phyloP scores from a whole-genome alignment of 139 green algal genomes.

The Chlamydomonas eustigma region DNA sequence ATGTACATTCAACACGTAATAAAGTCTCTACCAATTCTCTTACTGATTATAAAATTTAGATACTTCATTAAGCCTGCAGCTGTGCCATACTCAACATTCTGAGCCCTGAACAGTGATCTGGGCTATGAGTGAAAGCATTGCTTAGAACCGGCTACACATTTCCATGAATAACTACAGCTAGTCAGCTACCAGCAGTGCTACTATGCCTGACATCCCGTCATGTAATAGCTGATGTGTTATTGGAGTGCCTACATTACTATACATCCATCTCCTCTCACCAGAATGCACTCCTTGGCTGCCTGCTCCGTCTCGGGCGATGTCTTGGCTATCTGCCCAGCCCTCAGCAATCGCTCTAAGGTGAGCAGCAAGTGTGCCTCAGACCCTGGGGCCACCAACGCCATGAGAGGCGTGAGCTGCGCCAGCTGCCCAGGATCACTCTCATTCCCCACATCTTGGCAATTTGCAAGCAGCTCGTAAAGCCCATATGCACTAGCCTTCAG shows the following conservation, averaged over 20 bases:
- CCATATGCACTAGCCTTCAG: not conserved
- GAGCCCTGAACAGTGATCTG: not conserved
- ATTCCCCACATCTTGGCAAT: not conserved
- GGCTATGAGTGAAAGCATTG: not conserved
- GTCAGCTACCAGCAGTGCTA: not conserved
- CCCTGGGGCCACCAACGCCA: not conserved
- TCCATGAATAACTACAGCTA: not conserved
- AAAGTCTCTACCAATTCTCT: not conserved
- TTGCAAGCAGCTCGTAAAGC: not conserved
- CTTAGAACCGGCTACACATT: too few species aligned
- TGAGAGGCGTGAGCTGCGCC: not conserved
- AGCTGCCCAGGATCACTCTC: not conserved
- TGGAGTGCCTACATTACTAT: not conserved
- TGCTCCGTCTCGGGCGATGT: not conserved
- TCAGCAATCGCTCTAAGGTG: not conserved
- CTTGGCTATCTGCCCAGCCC: not conserved
- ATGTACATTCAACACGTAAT: too few species aligned
- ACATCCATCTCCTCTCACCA: not conserved
- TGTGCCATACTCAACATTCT: not conserved
- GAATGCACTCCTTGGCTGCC: not conserved
- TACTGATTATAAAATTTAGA: not conserved
- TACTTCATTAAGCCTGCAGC: too few species aligned
- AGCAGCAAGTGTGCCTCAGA: not conserved
- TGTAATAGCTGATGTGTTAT: not conserved
- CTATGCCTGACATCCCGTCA: not conserved